Conservation (phyloP, 768 basidiomycete species). For the Podaxis rugospora region DNA sequence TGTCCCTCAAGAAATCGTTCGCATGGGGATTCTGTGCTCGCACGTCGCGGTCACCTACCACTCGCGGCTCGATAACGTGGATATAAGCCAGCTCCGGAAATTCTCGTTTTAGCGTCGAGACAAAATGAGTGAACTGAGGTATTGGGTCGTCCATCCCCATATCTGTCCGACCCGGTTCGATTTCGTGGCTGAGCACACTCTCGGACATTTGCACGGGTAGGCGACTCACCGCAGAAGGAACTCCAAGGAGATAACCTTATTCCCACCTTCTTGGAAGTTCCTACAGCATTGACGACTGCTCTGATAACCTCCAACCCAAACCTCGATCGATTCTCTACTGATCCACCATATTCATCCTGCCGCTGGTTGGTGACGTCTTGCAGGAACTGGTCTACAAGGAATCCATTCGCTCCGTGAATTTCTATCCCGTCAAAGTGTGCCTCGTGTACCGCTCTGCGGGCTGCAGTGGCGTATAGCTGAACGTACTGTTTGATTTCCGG, state of each 20-base stretch:
- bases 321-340: conserved; percentile 49
- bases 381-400: conserved; percentile 43
- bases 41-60: background rate
- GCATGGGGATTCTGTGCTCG: conserved; percentile 15
- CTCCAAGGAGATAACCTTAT: conserved; percentile 59
- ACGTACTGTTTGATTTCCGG: conserved; percentile 46
- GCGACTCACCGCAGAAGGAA: conserved; percentile 28
- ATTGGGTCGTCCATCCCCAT: conserved; percentile 19
- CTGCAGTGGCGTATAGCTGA: conserved; percentile 46
- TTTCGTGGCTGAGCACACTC: conserved; percentile 4
- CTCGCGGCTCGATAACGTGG: conserved; percentile 42
- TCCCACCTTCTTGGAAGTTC: conserved; percentile 39
- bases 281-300: conserved; percentile 45
- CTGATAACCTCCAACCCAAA: conserved; percentile 51
- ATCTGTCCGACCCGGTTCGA: conserved; percentile 47
- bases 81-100: conserved; percentile 34
- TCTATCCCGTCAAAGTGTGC: conserved; percentile 66
- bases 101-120: conserved; percentile 28
- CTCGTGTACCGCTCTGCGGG: conserved; percentile 41
- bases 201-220: background rate
- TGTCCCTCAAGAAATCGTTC: conserved; percentile 40
- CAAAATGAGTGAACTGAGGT: conserved; percentile 49
- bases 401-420: conserved; percentile 36
- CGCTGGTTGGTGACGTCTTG: conserved; percentile 22
- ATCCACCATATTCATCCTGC: conserved; percentile 59